Evolutionary conservation across 805 yeast genomes (phyloP), one percentile per base, ranked within the genome.

Genomic region (Trichomonascus vanleenenianus): DNA sequence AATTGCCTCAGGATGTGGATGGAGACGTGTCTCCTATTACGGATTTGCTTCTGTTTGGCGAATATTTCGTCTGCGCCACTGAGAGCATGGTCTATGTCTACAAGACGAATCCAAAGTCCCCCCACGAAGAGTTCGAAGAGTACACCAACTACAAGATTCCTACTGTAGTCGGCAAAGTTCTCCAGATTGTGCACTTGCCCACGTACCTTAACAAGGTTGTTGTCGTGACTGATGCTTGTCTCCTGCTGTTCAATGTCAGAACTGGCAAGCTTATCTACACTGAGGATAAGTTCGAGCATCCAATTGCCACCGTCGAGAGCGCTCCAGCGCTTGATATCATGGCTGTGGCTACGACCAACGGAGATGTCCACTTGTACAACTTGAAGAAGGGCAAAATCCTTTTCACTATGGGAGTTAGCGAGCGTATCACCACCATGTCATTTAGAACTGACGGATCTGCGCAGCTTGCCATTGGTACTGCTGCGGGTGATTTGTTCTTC

Each of bases 381-480:
- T 56, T 93, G 51, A 79, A 76, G 53, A 80, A 77, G 55, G 93
- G 79, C 18, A 74, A 66, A 48, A 56, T 84, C 37, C 30, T 77
- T 77, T 55, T 79, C 78, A 62, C 69, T 2, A 61, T 73, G 18
- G 54, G 60, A n/a, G 58, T 65, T 9, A 62, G 62, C 8, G 66
- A 68, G 44, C 60, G 72, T 12, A 61, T 76, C 12, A 62, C 73
- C 0, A 72, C 94, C 0, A 55, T 91, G 16, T 83, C 96, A 1
- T 91, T 94, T 68, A 58, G 97, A 65, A 85, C 96, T 2, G 98
- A 93, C 62, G 95, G 94, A 0, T 73, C 82, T 2, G 73, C 94
- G 3, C 95, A 89, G 64, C 55, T 89, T 41, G 94, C 85, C 11
- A 79, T 84, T 14, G 93, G 91, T 10, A 74, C 85, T 40, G 73